Evolutionary conservation across 179 eudicot genomes (phyloP), one percentile per base, ranked within the genome.

Genomic region (Silene vulgaris): DNA sequence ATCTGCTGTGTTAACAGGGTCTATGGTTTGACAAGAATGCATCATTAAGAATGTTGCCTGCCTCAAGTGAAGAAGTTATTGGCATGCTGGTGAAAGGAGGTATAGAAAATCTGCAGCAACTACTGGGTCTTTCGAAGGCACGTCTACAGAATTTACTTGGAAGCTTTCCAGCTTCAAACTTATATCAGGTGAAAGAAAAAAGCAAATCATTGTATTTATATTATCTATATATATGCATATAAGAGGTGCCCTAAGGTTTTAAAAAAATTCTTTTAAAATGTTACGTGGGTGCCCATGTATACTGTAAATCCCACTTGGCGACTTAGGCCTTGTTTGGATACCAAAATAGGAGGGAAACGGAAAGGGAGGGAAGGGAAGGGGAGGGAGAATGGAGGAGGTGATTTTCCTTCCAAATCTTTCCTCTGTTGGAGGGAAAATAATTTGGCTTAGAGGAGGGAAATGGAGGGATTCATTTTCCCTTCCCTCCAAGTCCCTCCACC

Each of bases 1-100:
- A 17, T 59, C 16, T 30, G 16, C 52, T 64, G 74, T 70, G 37
- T 79, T 37, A 65, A 64, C 88, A 95, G 99, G 99, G 97, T 61
- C 77, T 95, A 74, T 95, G 99, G 99, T 84, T 81, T 78, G 91
- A 83, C 82, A 78, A 81, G 70, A 89, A 86, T 82, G 86, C 92
- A 62, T 75, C 91, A 75, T 81, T 95, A 56, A 83, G 90, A 89
- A 95, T 95, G 99, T 82, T 95, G 76, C 95, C 97, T 75, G 81
- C 84, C 87, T 86, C 92, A 92, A 90, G 80, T 74, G 85, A 79
- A 60, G 92, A 90, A 79, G 88, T 92, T 40, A 69, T 83, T 74
- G 83, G 62, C 75, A 80, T 68, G 40, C 80, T 95, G 65, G 76
- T 70, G 59, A 81, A 80, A 84, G 86, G 77, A 75, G 93, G 90